Evolutionary conservation across 495 filamentous ascomycete genomes (phyloP).

Genomic region (Daldinia grandis): DNA sequence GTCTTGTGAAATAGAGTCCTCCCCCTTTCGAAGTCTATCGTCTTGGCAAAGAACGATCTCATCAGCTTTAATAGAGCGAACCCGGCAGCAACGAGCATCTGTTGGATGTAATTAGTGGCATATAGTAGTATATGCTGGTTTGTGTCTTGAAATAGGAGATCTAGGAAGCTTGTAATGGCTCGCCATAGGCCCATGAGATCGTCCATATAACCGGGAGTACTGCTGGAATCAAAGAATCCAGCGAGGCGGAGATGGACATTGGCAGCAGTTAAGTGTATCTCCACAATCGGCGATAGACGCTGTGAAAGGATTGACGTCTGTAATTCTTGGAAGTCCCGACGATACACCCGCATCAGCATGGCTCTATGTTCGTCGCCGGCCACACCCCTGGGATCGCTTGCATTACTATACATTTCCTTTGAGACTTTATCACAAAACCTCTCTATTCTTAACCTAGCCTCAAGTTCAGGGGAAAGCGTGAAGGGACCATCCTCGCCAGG

Average conservation of each 20-base stretch:
- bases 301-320: slow-evolving; percentile 61
- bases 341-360: slow-evolving; percentile 68
- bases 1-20: slow-evolving; percentile 77
- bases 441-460: slow-evolving; percentile 78
- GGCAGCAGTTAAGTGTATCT: slow-evolving; percentile 79
- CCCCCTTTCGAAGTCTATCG: slow-evolving; percentile 79
- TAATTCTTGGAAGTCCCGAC: slow-evolving; percentile 64
- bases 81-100: slow-evolving; percentile 89
- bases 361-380: slow-evolving; percentile 74
- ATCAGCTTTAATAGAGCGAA: slow-evolving; percentile 86
- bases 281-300: slow-evolving; percentile 65
- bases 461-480: slow-evolving; percentile 71
- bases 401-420: slow-evolving; percentile 82
- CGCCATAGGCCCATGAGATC: slow-evolving; percentile 81
- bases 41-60: slow-evolving; percentile 79
- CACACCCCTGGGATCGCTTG: slow-evolving; percentile 75
- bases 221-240: slow-evolving; percentile 86
- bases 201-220: slow-evolving; percentile 74
- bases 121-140: slow-evolving; percentile 67
- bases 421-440: slow-evolving; percentile 87
- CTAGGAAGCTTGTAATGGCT: slow-evolving; percentile 77
- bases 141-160: slow-evolving; percentile 64
- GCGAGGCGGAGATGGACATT: slow-evolving; percentile 84
- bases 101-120: slow-evolving; percentile 85
- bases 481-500: slow-evolving; percentile 71